Percentiles rank a stretch among this genome's conserved stretches.
Conservation (phyloP, 257 asterid genomes). For the Sherardia arvensis region DNA sequence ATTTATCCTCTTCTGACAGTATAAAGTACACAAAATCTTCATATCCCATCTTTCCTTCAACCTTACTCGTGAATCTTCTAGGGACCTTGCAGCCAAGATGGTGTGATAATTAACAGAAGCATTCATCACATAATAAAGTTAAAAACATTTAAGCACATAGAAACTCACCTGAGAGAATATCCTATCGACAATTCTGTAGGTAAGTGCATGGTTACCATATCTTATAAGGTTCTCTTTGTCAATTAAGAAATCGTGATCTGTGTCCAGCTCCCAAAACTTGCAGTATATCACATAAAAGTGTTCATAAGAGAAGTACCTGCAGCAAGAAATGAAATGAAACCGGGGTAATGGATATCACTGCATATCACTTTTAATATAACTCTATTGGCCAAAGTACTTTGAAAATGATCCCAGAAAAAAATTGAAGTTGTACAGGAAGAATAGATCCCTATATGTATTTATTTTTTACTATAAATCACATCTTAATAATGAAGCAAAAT, state of each 20-base stretch:
- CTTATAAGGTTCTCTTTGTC: slow-evolving; percentile 96
- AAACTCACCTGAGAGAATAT: slow-evolving; percentile 94
- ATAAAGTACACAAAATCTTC: slow-evolving; percentile 97
- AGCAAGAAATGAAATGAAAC: slow-evolving; percentile 18
- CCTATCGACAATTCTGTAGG: slow-evolving; percentile 97
- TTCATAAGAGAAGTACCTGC: slow-evolving; percentile 97
- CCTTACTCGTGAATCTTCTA: slow-evolving; percentile 94
- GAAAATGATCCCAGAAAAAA: neutral
- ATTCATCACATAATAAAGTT: slow-evolving; percentile 16
- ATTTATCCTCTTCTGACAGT: slow-evolving; percentile 96
- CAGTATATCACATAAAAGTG: slow-evolving; percentile 99
- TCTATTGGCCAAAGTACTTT: neutral
- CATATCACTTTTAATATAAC: too few relatives aligned
- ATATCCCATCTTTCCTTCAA: slow-evolving; percentile 99
- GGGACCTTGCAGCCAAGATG: slow-evolving; percentile 57
- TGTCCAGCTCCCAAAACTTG: slow-evolving; percentile 99
- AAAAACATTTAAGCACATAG: slow-evolving; percentile 8
- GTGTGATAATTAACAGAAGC: slow-evolving; percentile 13
- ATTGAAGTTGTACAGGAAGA: neutral
- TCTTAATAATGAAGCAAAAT: neutral
- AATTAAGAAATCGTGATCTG: slow-evolving; percentile 95
- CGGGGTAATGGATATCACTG: neutral
- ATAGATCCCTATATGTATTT: neutral
- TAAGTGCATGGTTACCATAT: slow-evolving; percentile 98
- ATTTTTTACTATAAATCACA: too few relatives aligned